Evolutionary conservation across 2,329 filamentous ascomycete species (phyloP), one percentile per base, ranked within the genome.

Genomic region (Coniochaeta sp.): DNA sequence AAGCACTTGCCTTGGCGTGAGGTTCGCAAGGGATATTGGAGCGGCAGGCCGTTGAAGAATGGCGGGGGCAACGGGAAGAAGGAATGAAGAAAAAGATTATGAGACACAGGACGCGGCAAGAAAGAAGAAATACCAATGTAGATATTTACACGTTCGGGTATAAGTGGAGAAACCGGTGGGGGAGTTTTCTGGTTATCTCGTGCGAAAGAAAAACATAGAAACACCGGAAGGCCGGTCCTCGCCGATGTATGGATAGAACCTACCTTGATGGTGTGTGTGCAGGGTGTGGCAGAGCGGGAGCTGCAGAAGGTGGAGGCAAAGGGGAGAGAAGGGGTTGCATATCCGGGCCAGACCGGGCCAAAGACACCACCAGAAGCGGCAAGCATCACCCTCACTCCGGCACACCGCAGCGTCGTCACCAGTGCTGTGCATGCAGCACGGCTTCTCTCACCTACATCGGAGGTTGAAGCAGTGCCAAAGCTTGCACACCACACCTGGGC

Each of bases 91-190:
- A 20, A 9, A 9, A 31, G 45, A 28, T 47, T 47, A 31, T 14
- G n/a, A 3, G 38, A 42, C 38, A 22, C 38, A 26, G 38, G 38
- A 42, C 38, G 38, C 38, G 38, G 38, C 38, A 42, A 40, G 18
- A 38, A 9, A 38, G 38, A 24, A 42, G 18, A 38, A 6, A 14
- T 38, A 42, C n/a, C n/a, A n/a, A n/a, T 26, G 38, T 42, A 42
- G 38, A 42, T 42, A 42, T 42, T 42, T 26, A 42, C 38, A 42
- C 13, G 38, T 22, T 14, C 38, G 38, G 38, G 38, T 42, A 42
- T 42, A 16, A 42, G 38, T 42, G 38, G 38, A 18, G 18, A 9
- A 4, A 6, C 10, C 10, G 35, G 20, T 24, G 38, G 38, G 38
- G n/a, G n/a, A n/a, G n/a, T n/a, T n/a, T n/a, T n/a, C n/a, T n/a